phyloP scores from a whole-genome alignment of 345 rosid species.

The Salix suchowensis region DNA sequence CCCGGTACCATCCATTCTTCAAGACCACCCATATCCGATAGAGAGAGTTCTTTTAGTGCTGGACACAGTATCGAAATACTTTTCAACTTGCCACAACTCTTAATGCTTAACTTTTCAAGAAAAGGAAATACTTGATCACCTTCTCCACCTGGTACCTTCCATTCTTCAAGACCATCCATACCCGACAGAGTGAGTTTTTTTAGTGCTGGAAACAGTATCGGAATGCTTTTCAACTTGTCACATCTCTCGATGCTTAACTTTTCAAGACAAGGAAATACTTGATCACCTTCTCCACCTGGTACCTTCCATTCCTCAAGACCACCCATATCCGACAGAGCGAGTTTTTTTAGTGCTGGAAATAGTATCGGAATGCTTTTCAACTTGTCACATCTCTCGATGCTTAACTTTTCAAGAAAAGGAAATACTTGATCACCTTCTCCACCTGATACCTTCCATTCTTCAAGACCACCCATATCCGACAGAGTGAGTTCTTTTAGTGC shows the following conservation, averaged over 20 bases:
- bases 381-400: fast-evolving
- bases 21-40: background rate
- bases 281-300: background rate
- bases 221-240: too few relatives aligned
- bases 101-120: too few relatives aligned
- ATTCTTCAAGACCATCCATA: too few relatives aligned
- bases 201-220: background rate
- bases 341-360: constrained; percentile 8
- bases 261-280: too few relatives aligned
- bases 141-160: too few relatives aligned
- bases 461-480: background rate
- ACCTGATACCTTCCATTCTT: background rate
- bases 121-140: too few relatives aligned
- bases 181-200: too few relatives aligned
- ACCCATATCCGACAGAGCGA: background rate
- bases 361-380: too few relatives aligned
- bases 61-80: background rate
- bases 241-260: fast-evolving
- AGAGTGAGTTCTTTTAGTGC: background rate
- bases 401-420: too few relatives aligned
- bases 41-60: background rate
- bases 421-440: too few relatives aligned
- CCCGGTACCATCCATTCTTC: constrained; percentile 4
- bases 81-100: too few relatives aligned
- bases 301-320: constrained; percentile 6